Evolutionary conservation across 345 rosid species (phyloP).

Genomic region (Isatis tinctoria): DNA sequence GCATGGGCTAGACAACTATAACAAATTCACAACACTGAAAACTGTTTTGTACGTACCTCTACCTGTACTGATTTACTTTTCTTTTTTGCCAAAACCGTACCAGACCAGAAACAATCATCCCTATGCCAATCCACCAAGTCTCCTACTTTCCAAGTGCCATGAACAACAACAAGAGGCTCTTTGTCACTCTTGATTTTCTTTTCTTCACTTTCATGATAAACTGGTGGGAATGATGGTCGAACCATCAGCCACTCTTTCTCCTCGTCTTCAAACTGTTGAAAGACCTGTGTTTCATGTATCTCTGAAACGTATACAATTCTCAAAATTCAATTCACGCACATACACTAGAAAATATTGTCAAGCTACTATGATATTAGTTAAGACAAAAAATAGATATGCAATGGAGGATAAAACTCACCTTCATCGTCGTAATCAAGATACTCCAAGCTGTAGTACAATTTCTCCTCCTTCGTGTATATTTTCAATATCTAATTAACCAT

Average conservation of each 20-base stretch:
- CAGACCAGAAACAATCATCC: constrained; percentile 13
- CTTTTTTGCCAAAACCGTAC: not conserved
- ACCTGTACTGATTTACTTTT: not conserved
- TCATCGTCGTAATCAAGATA: not conserved
- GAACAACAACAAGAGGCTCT: constrained; percentile 2
- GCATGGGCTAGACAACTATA: not conserved
- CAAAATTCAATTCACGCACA: not conserved
- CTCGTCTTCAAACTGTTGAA: not conserved
- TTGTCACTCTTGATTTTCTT: not conserved
- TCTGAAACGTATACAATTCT: not conserved
- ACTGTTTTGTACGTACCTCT: not conserved
- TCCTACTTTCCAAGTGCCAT: constrained; percentile 18
- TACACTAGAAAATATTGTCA: not conserved
- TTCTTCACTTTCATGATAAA: not conserved
- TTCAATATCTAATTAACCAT: not conserved
- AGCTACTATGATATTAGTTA: not conserved
- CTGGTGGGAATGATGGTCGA: constrained; percentile 22
- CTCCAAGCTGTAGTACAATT: not conserved
- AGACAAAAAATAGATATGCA: not conserved
- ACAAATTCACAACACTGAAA: not conserved
- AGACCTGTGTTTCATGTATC: constrained; percentile 3
- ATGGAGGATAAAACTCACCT: not conserved
- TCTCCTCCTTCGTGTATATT: not conserved
- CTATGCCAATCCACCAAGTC: constrained; percentile 24
- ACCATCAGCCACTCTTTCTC: not conserved